These are phyloP conservation scores for Magnusiomyces sp. DNA, from an alignment of 1,139 yeast genomes.

Conservation along the genomic window DNA sequence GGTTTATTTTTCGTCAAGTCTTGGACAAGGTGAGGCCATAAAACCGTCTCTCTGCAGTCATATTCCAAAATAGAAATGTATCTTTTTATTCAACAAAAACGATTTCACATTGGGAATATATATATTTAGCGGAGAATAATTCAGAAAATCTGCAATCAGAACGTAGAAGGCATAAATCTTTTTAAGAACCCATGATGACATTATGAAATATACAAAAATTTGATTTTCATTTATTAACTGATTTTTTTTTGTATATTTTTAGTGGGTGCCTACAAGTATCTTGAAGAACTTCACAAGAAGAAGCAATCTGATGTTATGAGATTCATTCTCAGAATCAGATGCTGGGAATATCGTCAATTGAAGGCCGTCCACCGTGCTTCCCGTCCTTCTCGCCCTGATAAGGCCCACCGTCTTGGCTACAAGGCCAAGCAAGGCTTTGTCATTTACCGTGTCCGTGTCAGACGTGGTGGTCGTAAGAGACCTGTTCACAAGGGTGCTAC, in stretches of 20 bases:
- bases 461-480: conserved; percentile 99
- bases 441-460: conserved; percentile 96
- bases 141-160: background rate
- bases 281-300: conserved; percentile 99
- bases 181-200: conserved; percentile 3
- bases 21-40: no score
- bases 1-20: no score
- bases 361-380: conserved; percentile 98
- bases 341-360: conserved; percentile 99
- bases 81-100: background rate
- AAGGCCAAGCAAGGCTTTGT: conserved; percentile 99
- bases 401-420: conserved; percentile 99
- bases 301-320: conserved; percentile 99
- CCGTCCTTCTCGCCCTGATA: conserved; percentile 99
- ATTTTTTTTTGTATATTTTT: background rate
- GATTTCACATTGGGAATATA: background rate
- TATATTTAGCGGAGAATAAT: background rate
- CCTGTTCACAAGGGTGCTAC: conserved; percentile 99
- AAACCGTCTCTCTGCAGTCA: no score
- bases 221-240: background rate
- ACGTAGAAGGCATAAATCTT: background rate
- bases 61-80: background rate
- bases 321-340: conserved; percentile 98
- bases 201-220: background rate
- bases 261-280: conserved; percentile 99